Conservation (phyloP, 768 basidiomycete genomes). For the Asterophora lycoperdoides region DNA sequence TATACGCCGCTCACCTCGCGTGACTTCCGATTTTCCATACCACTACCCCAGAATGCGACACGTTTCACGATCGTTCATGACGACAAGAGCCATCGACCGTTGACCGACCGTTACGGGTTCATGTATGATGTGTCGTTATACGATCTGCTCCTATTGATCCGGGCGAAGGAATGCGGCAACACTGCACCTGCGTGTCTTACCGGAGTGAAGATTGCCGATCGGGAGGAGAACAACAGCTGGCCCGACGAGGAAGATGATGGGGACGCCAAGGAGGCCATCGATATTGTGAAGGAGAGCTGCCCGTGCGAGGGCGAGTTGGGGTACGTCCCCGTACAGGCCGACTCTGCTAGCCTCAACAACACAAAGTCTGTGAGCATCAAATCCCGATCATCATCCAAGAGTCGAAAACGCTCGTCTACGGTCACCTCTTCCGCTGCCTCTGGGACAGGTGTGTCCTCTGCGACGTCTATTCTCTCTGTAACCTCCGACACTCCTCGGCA, state of each 20-base stretch:
- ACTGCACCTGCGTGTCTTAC: conserved; percentile 83
- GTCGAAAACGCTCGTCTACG: conserved; percentile 43
- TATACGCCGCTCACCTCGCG: conserved; percentile 71
- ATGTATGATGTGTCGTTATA: conserved; percentile 84
- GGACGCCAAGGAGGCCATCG: conserved; percentile 30
- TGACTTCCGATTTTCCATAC: conserved; percentile 71
- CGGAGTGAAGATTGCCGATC: conserved; percentile 83
- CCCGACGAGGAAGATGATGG: conserved; percentile 46
- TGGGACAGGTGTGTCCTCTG: conserved; percentile 28
- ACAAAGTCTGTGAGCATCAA: conserved; percentile 30
- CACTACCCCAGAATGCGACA: conserved; percentile 52
- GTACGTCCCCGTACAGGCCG: not conserved
- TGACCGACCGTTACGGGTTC: conserved; percentile 89
- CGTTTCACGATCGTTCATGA: conserved; percentile 47
- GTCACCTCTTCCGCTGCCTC: conserved; percentile 17
- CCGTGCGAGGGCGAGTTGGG: conserved; percentile 36
- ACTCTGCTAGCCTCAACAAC: conserved; percentile 16
- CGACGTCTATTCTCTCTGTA: conserved; percentile 55
- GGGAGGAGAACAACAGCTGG: conserved; percentile 76
- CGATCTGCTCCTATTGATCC: conserved; percentile 70
- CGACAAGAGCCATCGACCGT: conserved; percentile 49
- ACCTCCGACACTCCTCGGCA: conserved; percentile 65
- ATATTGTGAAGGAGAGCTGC: conserved; percentile 46
- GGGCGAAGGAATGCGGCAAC: conserved; percentile 67
- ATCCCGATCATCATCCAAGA: conserved; percentile 50